Evolutionary conservation across 2,329 filamentous ascomycete species (phyloP).

Genomic region (Pleurostoma richardsiae): DNA sequence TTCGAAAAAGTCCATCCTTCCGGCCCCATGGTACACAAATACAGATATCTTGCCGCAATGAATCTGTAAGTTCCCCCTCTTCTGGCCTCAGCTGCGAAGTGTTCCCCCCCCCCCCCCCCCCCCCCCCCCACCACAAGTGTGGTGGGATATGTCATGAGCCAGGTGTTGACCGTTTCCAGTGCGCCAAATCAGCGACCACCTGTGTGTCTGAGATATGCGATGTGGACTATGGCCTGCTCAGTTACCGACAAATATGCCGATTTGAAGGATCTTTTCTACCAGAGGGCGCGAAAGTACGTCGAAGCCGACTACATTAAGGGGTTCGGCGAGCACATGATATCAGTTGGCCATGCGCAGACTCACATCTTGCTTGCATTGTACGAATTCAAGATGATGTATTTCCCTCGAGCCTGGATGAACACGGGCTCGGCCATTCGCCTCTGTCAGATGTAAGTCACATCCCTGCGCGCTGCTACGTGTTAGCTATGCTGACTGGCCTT

Average conservation of each 20-base stretch:
- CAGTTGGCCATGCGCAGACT: constrained; percentile 78
- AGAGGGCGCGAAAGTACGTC: constrained; percentile 81
- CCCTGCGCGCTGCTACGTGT: not conserved
- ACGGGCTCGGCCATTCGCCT: constrained; percentile 77
- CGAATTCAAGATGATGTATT: constrained; percentile 98
- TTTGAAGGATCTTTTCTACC: constrained; percentile 85
- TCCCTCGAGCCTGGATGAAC: constrained; percentile 92
- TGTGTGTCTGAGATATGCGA: constrained; percentile 83
- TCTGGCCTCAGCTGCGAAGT: too few relatives aligned
- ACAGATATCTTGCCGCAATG: constrained; percentile 82
- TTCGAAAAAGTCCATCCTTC: constrained; percentile 89
- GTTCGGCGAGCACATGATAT: constrained; percentile 84
- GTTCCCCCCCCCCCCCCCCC: not conserved
- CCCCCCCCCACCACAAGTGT: not conserved
- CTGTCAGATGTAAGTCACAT: constrained; percentile 65
- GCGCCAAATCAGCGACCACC: constrained; percentile 82
- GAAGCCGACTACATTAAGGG: constrained; percentile 89
- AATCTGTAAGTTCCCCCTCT: constrained; percentile 53
- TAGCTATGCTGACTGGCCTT: constrained; percentile 41
- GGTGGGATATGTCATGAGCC: constrained; percentile 5
- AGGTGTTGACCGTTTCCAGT: constrained; percentile 24
- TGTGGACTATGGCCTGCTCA: constrained; percentile 92
- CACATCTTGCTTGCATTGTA: constrained; percentile 77
- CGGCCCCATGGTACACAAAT: constrained; percentile 82
- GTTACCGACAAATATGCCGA: constrained; percentile 75